A percentile compares a stretch with the other conserved stretches of the same genome.
Conservation (phyloP, 768 basidiomycete species). For the Tephrocybe sp. region DNA sequence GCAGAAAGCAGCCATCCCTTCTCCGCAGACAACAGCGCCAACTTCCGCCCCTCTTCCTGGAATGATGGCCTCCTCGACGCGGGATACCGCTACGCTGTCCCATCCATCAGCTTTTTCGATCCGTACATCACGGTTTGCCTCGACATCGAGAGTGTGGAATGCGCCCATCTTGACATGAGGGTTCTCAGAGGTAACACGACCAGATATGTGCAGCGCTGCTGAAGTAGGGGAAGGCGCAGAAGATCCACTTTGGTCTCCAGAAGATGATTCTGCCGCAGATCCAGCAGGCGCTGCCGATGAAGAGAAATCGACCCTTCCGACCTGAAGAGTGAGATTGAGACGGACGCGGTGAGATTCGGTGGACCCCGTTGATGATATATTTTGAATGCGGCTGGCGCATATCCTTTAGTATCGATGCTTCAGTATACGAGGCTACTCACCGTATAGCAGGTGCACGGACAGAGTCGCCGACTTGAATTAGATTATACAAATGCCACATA, state of each 20-base stretch:
- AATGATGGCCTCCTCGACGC: conserved; percentile 85
- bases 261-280: conserved; percentile 39
- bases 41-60: conserved; percentile 97
- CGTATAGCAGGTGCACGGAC: conserved; percentile 86
- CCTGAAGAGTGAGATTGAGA: conserved; percentile 80
- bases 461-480: conserved; percentile 86
- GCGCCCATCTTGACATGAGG: conserved; percentile 89
- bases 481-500: conserved; percentile 99
- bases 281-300: conserved; percentile 58
- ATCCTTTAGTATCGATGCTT: not conserved
- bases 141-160: conserved; percentile 92
- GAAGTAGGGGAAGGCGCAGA: conserved; percentile 36
- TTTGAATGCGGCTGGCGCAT: conserved; percentile 74
- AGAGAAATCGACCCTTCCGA: conserved; percentile 79
- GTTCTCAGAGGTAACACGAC: conserved; percentile 85
- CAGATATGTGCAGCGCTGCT: conserved; percentile 81
- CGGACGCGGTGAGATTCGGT: conserved; percentile 89
- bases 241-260: conserved; percentile 33
- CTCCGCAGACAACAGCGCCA: conserved; percentile 93
- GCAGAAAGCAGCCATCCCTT: conserved; percentile 94
- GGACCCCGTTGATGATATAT: conserved; percentile 88
- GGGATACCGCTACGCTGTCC: conserved; percentile 84
- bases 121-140: conserved; percentile 85
- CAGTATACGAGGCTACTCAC: conserved; percentile 32
- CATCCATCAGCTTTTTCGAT: conserved; percentile 87